These are phyloP conservation scores for Kuraishia borneana DNA, from an alignment of 805 yeast species.

Conservation along the genomic window DNA sequence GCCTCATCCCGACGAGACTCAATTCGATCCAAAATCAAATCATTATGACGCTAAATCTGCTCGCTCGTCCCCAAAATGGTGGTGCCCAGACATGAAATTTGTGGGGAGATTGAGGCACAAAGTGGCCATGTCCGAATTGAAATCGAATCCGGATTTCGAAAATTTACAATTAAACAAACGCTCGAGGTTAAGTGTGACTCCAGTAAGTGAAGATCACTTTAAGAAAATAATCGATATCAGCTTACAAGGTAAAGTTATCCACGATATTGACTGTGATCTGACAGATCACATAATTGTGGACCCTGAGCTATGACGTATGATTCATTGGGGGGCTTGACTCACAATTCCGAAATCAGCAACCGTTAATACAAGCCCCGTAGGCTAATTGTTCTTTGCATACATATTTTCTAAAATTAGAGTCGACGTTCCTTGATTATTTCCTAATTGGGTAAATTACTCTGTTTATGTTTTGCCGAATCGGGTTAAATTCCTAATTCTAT, in stretches of 20 bases:
- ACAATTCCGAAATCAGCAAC: too few species aligned
- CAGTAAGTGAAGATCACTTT: conserved; percentile 34
- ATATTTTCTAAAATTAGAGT: not conserved
- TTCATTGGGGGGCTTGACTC: too few species aligned
- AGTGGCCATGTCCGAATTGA: conserved; percentile 27
- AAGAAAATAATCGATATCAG: conserved; percentile 25
- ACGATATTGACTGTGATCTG: conserved; percentile 23
- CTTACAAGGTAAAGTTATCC: conserved; percentile 10
- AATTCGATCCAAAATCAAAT: conserved; percentile 28
- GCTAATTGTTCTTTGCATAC: not conserved
- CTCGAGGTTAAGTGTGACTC: conserved; percentile 39
- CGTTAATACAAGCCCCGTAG: not conserved
- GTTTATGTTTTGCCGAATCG: not conserved
- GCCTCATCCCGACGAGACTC: conserved; percentile 27
- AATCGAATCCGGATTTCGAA: conserved; percentile 17
- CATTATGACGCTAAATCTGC: conserved; percentile 38
- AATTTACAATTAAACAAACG: conserved; percentile 35
- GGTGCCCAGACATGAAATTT: conserved; percentile 41
- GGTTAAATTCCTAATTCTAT: not conserved
- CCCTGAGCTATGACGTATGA: too few species aligned
- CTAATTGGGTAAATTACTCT: not conserved
- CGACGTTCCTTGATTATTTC: not conserved
- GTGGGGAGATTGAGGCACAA: conserved; percentile 29
- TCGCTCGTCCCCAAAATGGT: conserved; percentile 36
- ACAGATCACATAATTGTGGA: too few species aligned